These are phyloP conservation scores for Mucor indicus DNA, from an alignment of 371 early-diverging fungal species.

Conservation along the genomic window DNA sequence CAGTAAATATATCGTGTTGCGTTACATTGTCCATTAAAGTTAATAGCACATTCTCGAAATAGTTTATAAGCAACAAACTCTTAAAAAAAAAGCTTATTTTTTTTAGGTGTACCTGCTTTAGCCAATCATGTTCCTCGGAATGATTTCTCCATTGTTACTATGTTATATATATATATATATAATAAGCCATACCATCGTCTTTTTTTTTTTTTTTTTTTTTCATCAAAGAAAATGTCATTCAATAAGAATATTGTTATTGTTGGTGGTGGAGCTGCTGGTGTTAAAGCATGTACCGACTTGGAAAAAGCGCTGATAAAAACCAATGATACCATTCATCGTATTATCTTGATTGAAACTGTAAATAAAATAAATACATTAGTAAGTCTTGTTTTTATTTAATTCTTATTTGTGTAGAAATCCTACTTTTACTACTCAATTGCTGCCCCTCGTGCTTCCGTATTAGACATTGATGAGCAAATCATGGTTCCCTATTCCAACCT, in stretches of 20 bases:
- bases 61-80: too few relatives aligned
- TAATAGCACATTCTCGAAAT: too few relatives aligned
- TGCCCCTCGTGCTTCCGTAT: conserved; percentile 22
- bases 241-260: conserved; percentile 35
- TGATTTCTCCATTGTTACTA: too few relatives aligned
- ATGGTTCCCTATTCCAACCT: conserved; percentile 30
- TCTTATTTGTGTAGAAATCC: conserved; percentile 16
- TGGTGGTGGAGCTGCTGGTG: conserved; percentile 40
- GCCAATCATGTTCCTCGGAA: too few relatives aligned
- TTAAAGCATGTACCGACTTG: conserved; percentile 12
- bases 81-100: too few relatives aligned
- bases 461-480: conserved; percentile 17
- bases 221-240: neutral
- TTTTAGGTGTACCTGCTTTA: too few relatives aligned
- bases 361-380: neutral
- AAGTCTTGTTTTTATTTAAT: neutral
- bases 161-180: too few relatives aligned
- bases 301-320: conserved; percentile 16
- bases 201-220: too few relatives aligned
- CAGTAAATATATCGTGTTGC: too few relatives aligned
- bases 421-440: conserved; percentile 34
- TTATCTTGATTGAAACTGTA: conserved; percentile 27
- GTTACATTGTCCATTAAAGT: too few relatives aligned
- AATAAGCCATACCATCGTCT: too few relatives aligned
- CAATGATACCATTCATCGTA: conserved; percentile 10